A percentile compares a stretch with the other conserved stretches of the same genome.
phyloP scores from a whole-genome alignment of 1,284 basidiomycete genomes.

The Boletus semigastroideus region DNA sequence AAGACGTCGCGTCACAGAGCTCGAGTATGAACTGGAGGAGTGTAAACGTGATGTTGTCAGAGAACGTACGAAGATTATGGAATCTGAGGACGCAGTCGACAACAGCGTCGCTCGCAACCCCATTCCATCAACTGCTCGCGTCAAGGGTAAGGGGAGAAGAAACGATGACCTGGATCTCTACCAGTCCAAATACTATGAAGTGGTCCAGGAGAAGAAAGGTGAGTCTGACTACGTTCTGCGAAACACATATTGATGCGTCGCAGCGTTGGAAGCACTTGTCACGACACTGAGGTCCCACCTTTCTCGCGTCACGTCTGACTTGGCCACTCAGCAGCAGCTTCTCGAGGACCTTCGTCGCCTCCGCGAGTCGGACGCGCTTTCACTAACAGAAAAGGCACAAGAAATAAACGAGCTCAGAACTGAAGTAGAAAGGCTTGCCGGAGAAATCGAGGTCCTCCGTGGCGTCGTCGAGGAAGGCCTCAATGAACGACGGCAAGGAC shows the following conservation, averaged over 20 bases:
- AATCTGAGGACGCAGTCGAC: slow-evolving; percentile 47
- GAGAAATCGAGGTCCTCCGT: slow-evolving; percentile 79
- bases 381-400: slow-evolving; percentile 57
- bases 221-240: background rate
- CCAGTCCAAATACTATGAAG: slow-evolving; percentile 63
- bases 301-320: slow-evolving; percentile 71
- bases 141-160: slow-evolving; percentile 35
- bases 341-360: slow-evolving; percentile 64
- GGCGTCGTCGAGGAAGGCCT: slow-evolving; percentile 83
- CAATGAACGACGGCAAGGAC: slow-evolving; percentile 55
- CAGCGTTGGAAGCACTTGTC: slow-evolving; percentile 79
- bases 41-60: slow-evolving; percentile 70
- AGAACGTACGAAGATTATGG: slow-evolving; percentile 62
- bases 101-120: slow-evolving; percentile 13
- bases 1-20: slow-evolving; percentile 71
- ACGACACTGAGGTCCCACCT: slow-evolving; percentile 70
- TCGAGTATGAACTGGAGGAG: slow-evolving; percentile 78
- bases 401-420: slow-evolving; percentile 62
- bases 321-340: slow-evolving; percentile 69
- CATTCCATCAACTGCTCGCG: slow-evolving; percentile 23
- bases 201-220: slow-evolving; percentile 86
- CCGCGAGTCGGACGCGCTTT: slow-evolving; percentile 60
- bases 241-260: slow-evolving; percentile 6
- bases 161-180: slow-evolving; percentile 39
- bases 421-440: slow-evolving; percentile 74